Conservation (phyloP, 31 red algal genomes). For the Odonthalia washingtoniensis region DNA sequence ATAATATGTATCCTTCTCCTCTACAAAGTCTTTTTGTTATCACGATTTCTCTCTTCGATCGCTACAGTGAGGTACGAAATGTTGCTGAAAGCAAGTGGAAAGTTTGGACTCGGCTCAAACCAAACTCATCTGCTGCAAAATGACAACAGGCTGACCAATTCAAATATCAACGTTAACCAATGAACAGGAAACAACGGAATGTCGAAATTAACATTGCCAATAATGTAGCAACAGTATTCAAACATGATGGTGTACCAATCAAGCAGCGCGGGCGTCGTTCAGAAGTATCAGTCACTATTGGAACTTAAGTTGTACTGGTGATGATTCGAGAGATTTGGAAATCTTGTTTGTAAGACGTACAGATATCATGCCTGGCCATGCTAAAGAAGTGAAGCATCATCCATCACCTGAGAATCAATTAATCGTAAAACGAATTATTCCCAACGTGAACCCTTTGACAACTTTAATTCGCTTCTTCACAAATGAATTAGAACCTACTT, state of each 20-base stretch:
- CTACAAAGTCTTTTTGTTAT: too few species aligned
- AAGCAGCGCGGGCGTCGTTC: constrained; percentile 66
- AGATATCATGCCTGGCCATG: constrained; percentile 76
- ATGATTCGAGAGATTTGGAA: constrained; percentile 66
- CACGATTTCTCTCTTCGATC: too few species aligned
- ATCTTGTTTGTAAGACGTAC: constrained; percentile 79
- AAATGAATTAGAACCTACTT: constrained; percentile 69
- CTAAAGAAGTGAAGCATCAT: constrained; percentile 91
- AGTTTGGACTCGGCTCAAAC: constrained; percentile 98
- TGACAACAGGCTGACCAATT: constrained; percentile 88
- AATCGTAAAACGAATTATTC: constrained; percentile 83
- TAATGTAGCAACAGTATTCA: constrained; percentile 77
- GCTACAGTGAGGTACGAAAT: too few species aligned
- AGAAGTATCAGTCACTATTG: constrained; percentile 83
- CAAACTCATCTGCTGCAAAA: constrained; percentile 96
- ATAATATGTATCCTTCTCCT: too few species aligned
- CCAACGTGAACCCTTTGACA: constrained; percentile 52
- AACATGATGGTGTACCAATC: constrained; percentile 60
- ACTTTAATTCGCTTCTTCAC: constrained; percentile 71
- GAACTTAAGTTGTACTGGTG: constrained; percentile 56
- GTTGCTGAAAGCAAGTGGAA: constrained; percentile 91
- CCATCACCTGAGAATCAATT: constrained; percentile 92
- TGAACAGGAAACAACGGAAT: constrained; percentile 56
- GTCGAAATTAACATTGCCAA: constrained; percentile 93
- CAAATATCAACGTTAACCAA: constrained; percentile 60